These are phyloP conservation scores for Pseudogymnoascus sp. DNA, from an alignment of 2,329 filamentous ascomycete species.

Conservation along the genomic window DNA sequence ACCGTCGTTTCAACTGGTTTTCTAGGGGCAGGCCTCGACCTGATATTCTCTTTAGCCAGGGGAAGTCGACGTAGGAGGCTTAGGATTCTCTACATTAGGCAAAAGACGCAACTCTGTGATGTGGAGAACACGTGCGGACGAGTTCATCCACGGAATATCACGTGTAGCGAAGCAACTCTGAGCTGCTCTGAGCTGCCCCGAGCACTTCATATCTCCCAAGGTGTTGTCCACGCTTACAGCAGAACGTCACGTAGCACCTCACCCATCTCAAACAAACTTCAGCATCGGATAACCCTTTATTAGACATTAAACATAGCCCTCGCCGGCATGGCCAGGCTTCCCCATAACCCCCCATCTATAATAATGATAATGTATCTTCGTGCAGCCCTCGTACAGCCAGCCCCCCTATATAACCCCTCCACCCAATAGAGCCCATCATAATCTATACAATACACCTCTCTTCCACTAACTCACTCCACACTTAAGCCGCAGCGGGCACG, in stretches of 20 bases:
- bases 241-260: neutral
- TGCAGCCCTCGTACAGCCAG: neutral
- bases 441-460: neutral
- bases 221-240: neutral
- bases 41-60: neutral
- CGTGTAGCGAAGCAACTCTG: neutral
- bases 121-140: neutral
- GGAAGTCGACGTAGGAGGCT: neutral
- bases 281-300: neutral
- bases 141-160: neutral
- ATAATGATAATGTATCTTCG: slow-evolving; percentile 4
- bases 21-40: neutral
- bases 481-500: slow-evolving; percentile 30
- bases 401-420: neutral
- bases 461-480: neutral
- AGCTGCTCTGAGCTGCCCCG: no score
- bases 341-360: neutral
- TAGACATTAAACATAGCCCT: slow-evolving; percentile 5
- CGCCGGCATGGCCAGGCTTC: neutral
- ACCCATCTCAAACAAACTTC: neutral
- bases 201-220: neutral
- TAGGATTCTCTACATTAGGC: neutral
- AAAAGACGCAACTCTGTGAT: neutral
- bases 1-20: neutral
- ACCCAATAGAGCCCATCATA: neutral